Evolutionary conservation across 768 basidiomycete species (phyloP).

Genomic region (Daedaleopsis nitida): DNA sequence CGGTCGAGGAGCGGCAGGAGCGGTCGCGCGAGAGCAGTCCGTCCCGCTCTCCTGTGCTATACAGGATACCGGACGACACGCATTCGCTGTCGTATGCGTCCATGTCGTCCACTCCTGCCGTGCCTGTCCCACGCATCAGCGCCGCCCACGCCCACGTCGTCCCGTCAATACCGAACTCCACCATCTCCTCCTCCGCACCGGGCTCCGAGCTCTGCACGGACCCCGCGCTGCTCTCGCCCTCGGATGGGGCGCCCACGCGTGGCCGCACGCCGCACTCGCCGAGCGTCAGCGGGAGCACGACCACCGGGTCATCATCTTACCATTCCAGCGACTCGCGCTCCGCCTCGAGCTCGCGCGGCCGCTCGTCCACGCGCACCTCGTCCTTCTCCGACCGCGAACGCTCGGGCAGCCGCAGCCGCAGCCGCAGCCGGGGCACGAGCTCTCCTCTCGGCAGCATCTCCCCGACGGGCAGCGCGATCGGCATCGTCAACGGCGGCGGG

Average conservation of each 20-base stretch:
- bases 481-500: constrained; percentile 18
- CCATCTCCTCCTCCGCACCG: constrained; percentile 20
- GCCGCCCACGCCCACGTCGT: constrained; percentile 36
- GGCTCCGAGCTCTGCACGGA: constrained; percentile 12
- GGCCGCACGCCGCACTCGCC: constrained; percentile 24
- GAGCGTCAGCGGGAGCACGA: constrained; percentile 26
- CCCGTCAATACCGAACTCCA: constrained; percentile 17
- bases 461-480: constrained; percentile 33
- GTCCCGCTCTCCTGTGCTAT: neutral
- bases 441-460: constrained; percentile 39
- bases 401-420: constrained; percentile 36
- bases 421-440: constrained; percentile 34
- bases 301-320: constrained; percentile 32
- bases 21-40: constrained; percentile 29
- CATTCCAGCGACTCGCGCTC: constrained; percentile 31
- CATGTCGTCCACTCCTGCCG: constrained; percentile 18
- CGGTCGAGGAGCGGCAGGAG: constrained; percentile 34
- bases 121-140: constrained; percentile 28
- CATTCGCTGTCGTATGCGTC: constrained; percentile 3
- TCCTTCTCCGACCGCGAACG: constrained; percentile 56
- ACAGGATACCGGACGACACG: constrained; percentile 2
- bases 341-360: constrained; percentile 44
- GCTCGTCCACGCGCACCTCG: constrained; percentile 55
- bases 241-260: constrained; percentile 20
- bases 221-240: constrained; percentile 26